These are phyloP conservation scores for Ceratocystis colombiana DNA, from an alignment of 2,329 filamentous ascomycete genomes.

Conservation along the genomic window DNA sequence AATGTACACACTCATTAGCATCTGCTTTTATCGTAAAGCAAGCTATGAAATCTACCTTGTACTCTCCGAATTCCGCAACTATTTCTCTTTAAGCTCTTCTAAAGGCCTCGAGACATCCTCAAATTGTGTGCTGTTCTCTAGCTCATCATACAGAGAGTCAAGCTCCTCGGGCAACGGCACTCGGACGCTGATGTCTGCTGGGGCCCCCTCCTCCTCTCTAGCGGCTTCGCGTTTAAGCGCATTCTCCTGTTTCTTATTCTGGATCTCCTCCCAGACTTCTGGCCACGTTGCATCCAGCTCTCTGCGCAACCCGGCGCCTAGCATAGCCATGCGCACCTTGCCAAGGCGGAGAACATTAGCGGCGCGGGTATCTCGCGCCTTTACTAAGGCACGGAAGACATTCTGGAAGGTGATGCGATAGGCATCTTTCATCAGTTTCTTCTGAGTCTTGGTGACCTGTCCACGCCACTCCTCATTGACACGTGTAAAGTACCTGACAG, in stretches of 20 bases:
- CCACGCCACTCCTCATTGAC: constrained; percentile 21
- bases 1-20: neutral
- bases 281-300: constrained; percentile 22
- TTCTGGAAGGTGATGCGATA: constrained; percentile 26
- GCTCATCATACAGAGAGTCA: constrained; percentile 13
- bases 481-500: constrained; percentile 28
- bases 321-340: constrained; percentile 18
- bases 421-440: constrained; percentile 18
- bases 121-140: constrained; percentile 8
- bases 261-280: constrained; percentile 18
- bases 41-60: neutral
- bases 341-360: constrained; percentile 14
- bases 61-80: neutral
- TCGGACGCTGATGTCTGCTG: neutral
- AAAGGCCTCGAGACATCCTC: constrained; percentile 6
- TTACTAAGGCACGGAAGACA: constrained; percentile 19
- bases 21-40: neutral
- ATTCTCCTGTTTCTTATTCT: constrained; percentile 16
- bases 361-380: constrained; percentile 11
- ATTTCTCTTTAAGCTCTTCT: neutral
- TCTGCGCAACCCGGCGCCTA: constrained; percentile 19
- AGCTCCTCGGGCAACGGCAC: constrained; percentile 14
- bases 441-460: constrained; percentile 14
- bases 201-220: neutral
- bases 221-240: constrained; percentile 1